A percentile compares a stretch with the other conserved stretches of the same genome.
Evolutionary conservation across 2,329 filamentous ascomycete genomes (phyloP).

Genomic region (Fusarium udum): DNA sequence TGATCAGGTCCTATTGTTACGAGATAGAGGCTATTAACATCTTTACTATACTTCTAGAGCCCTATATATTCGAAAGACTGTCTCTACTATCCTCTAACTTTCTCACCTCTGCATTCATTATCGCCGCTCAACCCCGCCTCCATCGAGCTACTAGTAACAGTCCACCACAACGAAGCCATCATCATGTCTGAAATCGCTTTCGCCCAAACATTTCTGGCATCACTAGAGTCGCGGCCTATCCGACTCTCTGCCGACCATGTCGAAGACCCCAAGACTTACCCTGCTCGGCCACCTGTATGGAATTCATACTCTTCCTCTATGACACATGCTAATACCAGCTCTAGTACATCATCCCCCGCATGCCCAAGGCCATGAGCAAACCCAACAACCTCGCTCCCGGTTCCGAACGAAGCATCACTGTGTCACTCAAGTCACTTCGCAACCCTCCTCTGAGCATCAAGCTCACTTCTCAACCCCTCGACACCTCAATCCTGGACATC

Average conservation of each 20-base stretch:
- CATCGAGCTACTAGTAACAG: constrained; percentile 8
- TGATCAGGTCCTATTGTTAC: background rate
- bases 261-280: constrained; percentile 83
- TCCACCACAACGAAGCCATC: constrained; percentile 23
- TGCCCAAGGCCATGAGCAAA: constrained; percentile 66
- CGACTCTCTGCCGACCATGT: constrained; percentile 92
- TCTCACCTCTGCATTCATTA: background rate
- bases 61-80: background rate
- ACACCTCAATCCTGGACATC: constrained; percentile 81
- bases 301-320: background rate
- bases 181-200: constrained; percentile 86
- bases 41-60: background rate
- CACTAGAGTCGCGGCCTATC: constrained; percentile 79
- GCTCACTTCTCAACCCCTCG: constrained; percentile 69
- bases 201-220: constrained; percentile 82
- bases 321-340: constrained; percentile 5
- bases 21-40: background rate
- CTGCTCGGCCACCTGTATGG: constrained; percentile 77
- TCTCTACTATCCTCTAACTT: background rate
- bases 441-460: constrained; percentile 76
- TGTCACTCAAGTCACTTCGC: constrained; percentile 79
- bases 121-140: constrained; percentile 37
- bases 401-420: constrained; percentile 62
- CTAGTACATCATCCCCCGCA: constrained; percentile 77
- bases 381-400: constrained; percentile 60